Evolutionary conservation across 345 rosid species (phyloP), one percentile per base, ranked within the genome.

Genomic region (Populus nigra): DNA sequence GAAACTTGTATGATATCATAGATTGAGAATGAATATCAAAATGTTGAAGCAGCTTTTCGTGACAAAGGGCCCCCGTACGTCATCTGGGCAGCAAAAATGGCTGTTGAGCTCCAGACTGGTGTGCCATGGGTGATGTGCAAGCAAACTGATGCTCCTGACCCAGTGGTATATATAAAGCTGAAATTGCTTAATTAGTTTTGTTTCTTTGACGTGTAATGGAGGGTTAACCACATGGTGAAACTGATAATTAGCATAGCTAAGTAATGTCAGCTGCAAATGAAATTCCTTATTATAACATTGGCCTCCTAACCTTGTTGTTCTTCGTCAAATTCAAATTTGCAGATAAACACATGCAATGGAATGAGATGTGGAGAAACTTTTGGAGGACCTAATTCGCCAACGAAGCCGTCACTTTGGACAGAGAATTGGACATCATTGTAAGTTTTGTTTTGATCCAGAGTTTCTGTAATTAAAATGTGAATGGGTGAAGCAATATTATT

Each of bases 111-210:
- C 62, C 83, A 89, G 10, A 92, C 96, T 5, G 96, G 96, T 17
- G 93, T 89, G 39, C 98, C 98, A 2, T 94, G 98, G 96, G 87
- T 88, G 53, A 94, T 94, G 97, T 92, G 98, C 87, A 94, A 94
- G 89, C 97, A 94, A 83, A 77, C 82, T 29, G 90, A 94, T 82
- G 98, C 96, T 76, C 96, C 94, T 43, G 93, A 94, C 75, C 96
- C 98, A 3, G 86, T 92, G 89, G 96, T 92, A 63, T 8, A 10
- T 27, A 17, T 27, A 8, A 47, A 47, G 1, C 53, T 47, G 20
- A 47, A 47, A 15, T 15, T 4, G 5, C 1, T 47, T 47, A 4
- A 15, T 43, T 43, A 43, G 53, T 47, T 15, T 15, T 47, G 16
- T 15, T 47, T 6, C 53, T 47, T 12, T 47, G 53, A 16, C 0